A percentile compares a stretch with the other conserved stretches of the same genome.
phyloP scores from a whole-genome alignment of 257 asterid species.

The Solanum chmielewskii region DNA sequence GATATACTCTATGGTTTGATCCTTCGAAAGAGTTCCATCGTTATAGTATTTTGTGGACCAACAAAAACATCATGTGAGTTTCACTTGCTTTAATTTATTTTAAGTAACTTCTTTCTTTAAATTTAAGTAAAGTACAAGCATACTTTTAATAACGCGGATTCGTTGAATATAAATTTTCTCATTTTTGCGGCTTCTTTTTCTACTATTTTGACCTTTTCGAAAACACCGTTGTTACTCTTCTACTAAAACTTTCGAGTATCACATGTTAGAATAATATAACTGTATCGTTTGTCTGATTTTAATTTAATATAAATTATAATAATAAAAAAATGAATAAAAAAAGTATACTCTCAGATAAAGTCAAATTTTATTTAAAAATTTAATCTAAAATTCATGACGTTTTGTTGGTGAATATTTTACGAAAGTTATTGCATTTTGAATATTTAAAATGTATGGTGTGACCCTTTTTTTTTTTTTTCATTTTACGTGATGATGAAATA shows the following conservation, averaged over 20 bases:
- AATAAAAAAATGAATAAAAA: too few species aligned
- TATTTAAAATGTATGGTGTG: background rate
- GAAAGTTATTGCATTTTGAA: background rate
- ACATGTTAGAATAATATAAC: background rate
- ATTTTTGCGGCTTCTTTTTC: conserved; percentile 15
- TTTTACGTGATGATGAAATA: background rate
- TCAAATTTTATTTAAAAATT: background rate
- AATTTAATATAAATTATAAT: too few species aligned
- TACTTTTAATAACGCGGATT: background rate
- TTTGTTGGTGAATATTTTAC: background rate
- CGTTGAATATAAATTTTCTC: conserved; percentile 10
- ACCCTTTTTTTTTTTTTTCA: background rate
- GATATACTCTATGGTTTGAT: conserved; percentile 76
- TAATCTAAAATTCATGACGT: background rate
- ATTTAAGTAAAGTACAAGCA: background rate
- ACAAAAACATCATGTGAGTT: conserved; percentile 59
- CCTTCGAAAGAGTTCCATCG: conserved; percentile 70
- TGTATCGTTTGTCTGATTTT: too few species aligned
- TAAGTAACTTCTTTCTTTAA: background rate
- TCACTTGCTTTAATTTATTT: background rate
- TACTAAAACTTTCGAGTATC: conserved; percentile 9
- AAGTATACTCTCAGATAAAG: background rate
- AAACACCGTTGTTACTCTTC: background rate
- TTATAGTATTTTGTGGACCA: conserved; percentile 84
- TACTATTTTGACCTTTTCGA: conserved; percentile 37